Base-by-base conservation (phyloP, 2,329 filamentous ascomycete genomes). In the Paracoccidioides brasiliensis region DNA sequence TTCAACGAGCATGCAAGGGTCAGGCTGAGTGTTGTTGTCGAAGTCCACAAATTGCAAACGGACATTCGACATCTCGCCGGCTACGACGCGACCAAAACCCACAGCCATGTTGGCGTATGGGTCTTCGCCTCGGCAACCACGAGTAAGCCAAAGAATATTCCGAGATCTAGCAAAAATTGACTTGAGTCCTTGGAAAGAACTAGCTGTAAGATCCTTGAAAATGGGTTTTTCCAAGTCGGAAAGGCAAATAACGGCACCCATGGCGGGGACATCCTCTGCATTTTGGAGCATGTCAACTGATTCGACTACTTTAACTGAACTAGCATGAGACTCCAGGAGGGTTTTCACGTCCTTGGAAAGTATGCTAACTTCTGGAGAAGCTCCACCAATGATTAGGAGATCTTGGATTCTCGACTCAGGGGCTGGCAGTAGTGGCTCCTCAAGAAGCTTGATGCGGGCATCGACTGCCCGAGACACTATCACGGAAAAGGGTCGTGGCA, bases 141-240 rank as follows among this genome's bases (percentile, higher is more conserved):
- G 10, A 2, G 66, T 68, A 14, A 67, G 48, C 66, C 66, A 69
- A 3, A 64, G 30, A 4, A 64, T 30, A 35, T 44, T 62, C n/a
- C 54, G 56, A 7, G 48, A 46, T 3, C 22, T 30, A 10, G 52
- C 54, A 10, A 66, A 64, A 1, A 63, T 5, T n/a, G 45, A 28
- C 49, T 63, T 59, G 5, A 66, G 50, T 0, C 44, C 57, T 4
- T 57, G 41, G 8, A 62, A 59, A 7, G 49, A 51, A 15, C 42
- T 46, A 0, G 38, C 8, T 10, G 60, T 61, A 2, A 65, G 43
- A 12, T 56, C 53, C 42, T 63, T 45, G 51, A 68, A 65, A 1
- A 63, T 53, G 4, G 66, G 63, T 6, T 56, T 33, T 54, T 68
- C 66, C 1, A 69, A 58, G 0, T 67, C 64, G 3, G 61, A 40